phyloP scores from a whole-genome alignment of 2,329 filamentous ascomycete genomes.

The Camptophora hylomeconis region DNA sequence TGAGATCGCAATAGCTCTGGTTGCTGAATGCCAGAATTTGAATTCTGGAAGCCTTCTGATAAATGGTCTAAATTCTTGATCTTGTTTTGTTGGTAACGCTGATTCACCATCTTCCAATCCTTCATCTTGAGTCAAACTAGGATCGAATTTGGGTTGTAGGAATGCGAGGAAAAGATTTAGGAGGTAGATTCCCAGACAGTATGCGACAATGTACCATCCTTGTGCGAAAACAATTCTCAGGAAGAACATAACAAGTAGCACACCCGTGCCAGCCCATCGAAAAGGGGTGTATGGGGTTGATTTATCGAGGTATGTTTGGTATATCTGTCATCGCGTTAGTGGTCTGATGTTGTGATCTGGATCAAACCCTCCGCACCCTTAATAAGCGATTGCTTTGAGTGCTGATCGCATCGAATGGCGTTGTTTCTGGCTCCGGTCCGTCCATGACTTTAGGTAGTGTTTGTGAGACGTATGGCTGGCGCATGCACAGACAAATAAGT shows the following conservation, averaged over 20 bases:
- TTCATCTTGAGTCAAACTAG: slow-evolving; percentile 85
- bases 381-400: slow-evolving; percentile 54
- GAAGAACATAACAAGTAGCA: slow-evolving; percentile 68
- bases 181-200: slow-evolving; percentile 95
- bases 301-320: slow-evolving; percentile 87
- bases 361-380: slow-evolving; percentile 24
- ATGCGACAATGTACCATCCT: slow-evolving; percentile 99
- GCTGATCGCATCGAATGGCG: slow-evolving; percentile 80
- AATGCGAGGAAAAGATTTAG: slow-evolving; percentile 98
- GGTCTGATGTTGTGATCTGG: neutral
- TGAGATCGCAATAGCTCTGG: slow-evolving; percentile 67
- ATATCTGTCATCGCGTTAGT: slow-evolving; percentile 48
- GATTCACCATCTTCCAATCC: slow-evolving; percentile 88
- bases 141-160: slow-evolving; percentile 96
- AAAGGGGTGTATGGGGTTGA: slow-evolving; percentile 82
- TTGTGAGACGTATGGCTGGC: slow-evolving; percentile 10
- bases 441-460: slow-evolving; percentile 48
- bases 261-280: slow-evolving; percentile 76
- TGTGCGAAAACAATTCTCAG: slow-evolving; percentile 80
- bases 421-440: slow-evolving; percentile 72
- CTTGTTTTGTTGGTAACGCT: slow-evolving; percentile 75
- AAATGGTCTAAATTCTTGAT: slow-evolving; percentile 96
- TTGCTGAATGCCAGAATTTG: slow-evolving; percentile 99
- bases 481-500: too few species aligned
- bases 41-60: slow-evolving; percentile 94